phyloP scores from a whole-genome alignment of 1,284 basidiomycete species.

The Calocybe gambosa region DNA sequence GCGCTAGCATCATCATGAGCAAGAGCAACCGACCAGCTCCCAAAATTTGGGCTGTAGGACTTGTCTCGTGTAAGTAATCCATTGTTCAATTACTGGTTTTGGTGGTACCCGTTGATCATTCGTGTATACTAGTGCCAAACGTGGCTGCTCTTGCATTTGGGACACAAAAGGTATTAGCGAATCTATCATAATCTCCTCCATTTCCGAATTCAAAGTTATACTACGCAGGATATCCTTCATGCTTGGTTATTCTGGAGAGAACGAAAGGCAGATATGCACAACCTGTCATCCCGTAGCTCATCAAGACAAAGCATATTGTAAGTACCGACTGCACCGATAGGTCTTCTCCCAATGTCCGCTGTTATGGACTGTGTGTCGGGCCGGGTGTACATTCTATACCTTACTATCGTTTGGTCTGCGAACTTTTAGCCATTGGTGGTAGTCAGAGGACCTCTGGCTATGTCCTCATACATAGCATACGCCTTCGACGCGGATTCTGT shows the following conservation, averaged over 20 bases:
- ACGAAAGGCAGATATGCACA: too few relatives aligned
- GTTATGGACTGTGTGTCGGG: too few relatives aligned
- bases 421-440: too few relatives aligned
- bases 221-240: neutral
- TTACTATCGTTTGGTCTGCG: too few relatives aligned
- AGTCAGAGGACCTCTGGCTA: too few relatives aligned
- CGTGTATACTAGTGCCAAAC: neutral
- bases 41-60: neutral
- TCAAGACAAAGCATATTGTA: too few relatives aligned
- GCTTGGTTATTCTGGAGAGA: neutral
- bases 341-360: too few relatives aligned
- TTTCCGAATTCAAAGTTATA: neutral
- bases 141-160: slow-evolving; percentile 2
- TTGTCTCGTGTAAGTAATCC: neutral
- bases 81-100: neutral
- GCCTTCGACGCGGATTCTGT: too few relatives aligned
- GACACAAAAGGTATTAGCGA: neutral
- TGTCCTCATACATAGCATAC: too few relatives aligned
- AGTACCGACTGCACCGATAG: too few relatives aligned
- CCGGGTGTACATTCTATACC: too few relatives aligned
- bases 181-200: neutral
- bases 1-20: neutral
- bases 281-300: too few relatives aligned
- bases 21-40: neutral
- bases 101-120: neutral